Evolutionary conservation across 441 rosid genomes (phyloP).

Genomic region (Jatropha multifida): DNA sequence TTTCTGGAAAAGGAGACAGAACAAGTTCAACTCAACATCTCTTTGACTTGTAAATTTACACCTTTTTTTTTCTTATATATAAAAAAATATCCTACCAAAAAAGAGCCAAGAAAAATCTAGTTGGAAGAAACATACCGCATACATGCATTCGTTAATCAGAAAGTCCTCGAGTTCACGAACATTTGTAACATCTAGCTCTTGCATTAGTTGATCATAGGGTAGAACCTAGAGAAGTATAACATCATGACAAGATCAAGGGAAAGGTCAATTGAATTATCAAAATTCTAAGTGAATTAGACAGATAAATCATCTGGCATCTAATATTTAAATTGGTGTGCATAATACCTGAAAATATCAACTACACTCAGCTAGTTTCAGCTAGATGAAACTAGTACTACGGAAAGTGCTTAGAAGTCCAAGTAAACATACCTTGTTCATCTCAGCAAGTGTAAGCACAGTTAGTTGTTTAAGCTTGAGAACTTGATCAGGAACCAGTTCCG

Average conservation of each 20-base stretch:
- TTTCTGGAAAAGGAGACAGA: background rate
- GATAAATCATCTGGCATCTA: background rate
- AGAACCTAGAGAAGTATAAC: constrained; percentile 52
- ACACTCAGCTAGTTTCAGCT: background rate
- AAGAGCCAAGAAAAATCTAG: background rate
- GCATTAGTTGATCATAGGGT: constrained; percentile 86
- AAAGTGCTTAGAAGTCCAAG: background rate
- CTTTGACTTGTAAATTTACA: background rate
- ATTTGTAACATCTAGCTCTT: constrained; percentile 82
- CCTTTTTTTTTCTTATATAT: background rate
- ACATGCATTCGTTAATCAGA: constrained; percentile 99
- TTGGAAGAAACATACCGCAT: constrained; percentile 60
- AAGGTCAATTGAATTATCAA: constrained; percentile 1
- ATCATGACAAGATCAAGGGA: constrained; percentile 8
- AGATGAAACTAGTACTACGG: background rate
- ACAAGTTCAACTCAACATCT: background rate
- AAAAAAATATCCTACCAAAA: background rate
- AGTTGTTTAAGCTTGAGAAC: constrained; percentile 91
- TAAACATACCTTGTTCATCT: constrained; percentile 68
- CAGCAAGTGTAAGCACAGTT: constrained; percentile 92
- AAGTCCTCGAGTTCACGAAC: constrained; percentile 99
- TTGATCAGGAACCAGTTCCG: constrained; percentile 72
- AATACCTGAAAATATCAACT: background rate
- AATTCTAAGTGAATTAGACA: background rate
- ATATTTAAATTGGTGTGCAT: background rate